Base-by-base conservation (phyloP, 148 eudicot species). In the Mesembryanthemum crystallinum region DNA sequence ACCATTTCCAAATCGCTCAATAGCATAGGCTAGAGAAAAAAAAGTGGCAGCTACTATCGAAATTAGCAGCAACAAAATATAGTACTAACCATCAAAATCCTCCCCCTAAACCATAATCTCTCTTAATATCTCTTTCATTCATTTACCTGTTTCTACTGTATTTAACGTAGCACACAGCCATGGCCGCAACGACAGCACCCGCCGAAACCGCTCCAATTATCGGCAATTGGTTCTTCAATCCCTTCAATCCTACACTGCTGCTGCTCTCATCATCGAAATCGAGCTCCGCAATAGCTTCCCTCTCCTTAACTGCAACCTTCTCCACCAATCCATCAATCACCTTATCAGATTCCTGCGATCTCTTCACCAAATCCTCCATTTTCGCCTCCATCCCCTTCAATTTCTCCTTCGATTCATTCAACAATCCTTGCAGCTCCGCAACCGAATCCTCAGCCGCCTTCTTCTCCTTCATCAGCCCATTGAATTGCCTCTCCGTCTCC, bases 311-410 rank as follows among this genome's bases (percentile, higher is more conserved):
- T 0, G 62, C 68, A 37, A 75, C 61, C 70, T 71, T 78, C 70
- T 74, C 73, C 76, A 75, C 74, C 27, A 77, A 69, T 69, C 78
- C 84, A 4, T 29, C 52, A n/a, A 82, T 64, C 24, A 78, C 8
- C 25, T 69, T 68, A 0, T 77, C 78, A 8, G 84, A 82, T 13
- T 73, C 84, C 0, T 64, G 72, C 32, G 78, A 69, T 64, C 73
- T 77, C 62, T 43, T 55, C 24, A 37, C 55, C 32, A 82, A 42
- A 13, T 78, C 84, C 25, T 73, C 78, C 75, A 82, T 63, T 15
- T 73, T 82, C 57, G 8, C 32, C 76, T 78, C 81, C 81, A 78
- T 64, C 4, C 9, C 67, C 71, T 74, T 69, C 52, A 82, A 81
- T 49, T 82, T 82, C 49, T 28, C 71, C 24, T 64, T 66, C 4